Evolutionary conservation across 371 early-diverging fungal species (phyloP).

Genomic region (Mucor irregularis): DNA sequence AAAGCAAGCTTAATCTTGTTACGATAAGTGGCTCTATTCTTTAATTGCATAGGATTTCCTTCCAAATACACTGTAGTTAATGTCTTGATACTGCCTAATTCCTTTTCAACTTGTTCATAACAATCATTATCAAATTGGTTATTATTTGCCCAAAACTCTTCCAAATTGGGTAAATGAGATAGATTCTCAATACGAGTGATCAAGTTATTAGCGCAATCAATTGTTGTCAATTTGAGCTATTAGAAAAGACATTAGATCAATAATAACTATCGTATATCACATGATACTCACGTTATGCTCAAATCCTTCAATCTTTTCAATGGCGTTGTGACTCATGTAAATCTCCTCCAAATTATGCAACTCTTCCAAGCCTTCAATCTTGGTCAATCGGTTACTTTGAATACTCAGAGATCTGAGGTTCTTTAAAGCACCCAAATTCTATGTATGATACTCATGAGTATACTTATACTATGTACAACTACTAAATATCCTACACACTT

Average conservation of each 20-base stretch:
- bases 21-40: slow-evolving; percentile 80
- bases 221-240: slow-evolving; percentile 64
- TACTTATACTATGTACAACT: no score
- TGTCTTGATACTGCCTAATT: slow-evolving; percentile 63
- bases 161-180: slow-evolving; percentile 65
- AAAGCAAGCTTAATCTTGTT: slow-evolving; percentile 84
- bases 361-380: slow-evolving; percentile 75
- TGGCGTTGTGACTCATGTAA: slow-evolving; percentile 85
- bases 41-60: slow-evolving; percentile 88
- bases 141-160: slow-evolving; percentile 92
- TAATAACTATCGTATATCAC: background rate
- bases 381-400: slow-evolving; percentile 81
- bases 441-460: background rate
- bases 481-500: slow-evolving; percentile 9
- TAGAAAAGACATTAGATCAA: background rate
- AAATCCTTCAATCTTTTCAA: slow-evolving; percentile 75
- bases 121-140: slow-evolving; percentile 71
- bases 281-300: slow-evolving; percentile 62
- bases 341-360: slow-evolving; percentile 79
- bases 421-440: slow-evolving; percentile 43
- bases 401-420: slow-evolving; percentile 83
- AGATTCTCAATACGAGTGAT: slow-evolving; percentile 80
- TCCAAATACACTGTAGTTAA: slow-evolving; percentile 92
- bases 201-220: slow-evolving; percentile 87
- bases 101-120: slow-evolving; percentile 76